These are phyloP conservation scores for Sordariomycetes sp. DNA, from an alignment of 2,329 filamentous ascomycete genomes.

Conservation along the genomic window DNA sequence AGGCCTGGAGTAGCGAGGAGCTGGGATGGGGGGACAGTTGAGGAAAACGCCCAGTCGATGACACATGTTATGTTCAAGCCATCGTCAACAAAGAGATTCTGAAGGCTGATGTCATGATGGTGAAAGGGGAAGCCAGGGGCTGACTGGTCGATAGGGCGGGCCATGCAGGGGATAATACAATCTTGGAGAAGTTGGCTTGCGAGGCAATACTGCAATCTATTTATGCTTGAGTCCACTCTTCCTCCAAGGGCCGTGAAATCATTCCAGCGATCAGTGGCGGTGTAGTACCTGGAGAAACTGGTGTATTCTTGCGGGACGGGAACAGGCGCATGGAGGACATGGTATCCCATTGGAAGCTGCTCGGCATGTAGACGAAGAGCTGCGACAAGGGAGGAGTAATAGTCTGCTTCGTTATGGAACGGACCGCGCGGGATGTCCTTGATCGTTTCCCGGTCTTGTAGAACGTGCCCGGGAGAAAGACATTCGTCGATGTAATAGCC, in stretches of 20 bases:
- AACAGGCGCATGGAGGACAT: constrained; percentile 9
- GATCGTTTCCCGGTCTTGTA: constrained; percentile 7
- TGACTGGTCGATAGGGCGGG: constrained; percentile 5
- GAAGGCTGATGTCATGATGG: constrained; percentile 14
- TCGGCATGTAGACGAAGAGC: constrained; percentile 10
- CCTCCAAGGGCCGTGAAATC: constrained; percentile 8
- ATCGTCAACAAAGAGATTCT: constrained; percentile 16
- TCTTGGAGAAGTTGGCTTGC: constrained; percentile 8
- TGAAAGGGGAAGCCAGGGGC: constrained; percentile 10
- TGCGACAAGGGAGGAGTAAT: constrained; percentile 8
- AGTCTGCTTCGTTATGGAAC: constrained; percentile 7
- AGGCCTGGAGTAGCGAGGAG: constrained; percentile 8
- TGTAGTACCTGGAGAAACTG: constrained; percentile 7
- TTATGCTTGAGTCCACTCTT: constrained; percentile 8
- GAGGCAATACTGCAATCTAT: constrained; percentile 10
- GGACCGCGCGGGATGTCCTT: constrained; percentile 8
- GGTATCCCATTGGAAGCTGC: constrained; percentile 9
- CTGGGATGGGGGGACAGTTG: constrained; percentile 12
- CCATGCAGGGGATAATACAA: constrained; percentile 8
- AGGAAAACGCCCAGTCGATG: constrained; percentile 17
- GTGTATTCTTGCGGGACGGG: constrained; percentile 9
- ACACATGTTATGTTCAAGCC: constrained; percentile 18
- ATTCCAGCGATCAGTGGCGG: constrained; percentile 10
- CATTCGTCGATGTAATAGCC: constrained; percentile 9
- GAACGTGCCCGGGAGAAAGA: constrained; percentile 8